These are phyloP conservation scores for Parsonsia alboflavescens DNA, from an alignment of 257 asterid genomes.

Conservation along the genomic window DNA sequence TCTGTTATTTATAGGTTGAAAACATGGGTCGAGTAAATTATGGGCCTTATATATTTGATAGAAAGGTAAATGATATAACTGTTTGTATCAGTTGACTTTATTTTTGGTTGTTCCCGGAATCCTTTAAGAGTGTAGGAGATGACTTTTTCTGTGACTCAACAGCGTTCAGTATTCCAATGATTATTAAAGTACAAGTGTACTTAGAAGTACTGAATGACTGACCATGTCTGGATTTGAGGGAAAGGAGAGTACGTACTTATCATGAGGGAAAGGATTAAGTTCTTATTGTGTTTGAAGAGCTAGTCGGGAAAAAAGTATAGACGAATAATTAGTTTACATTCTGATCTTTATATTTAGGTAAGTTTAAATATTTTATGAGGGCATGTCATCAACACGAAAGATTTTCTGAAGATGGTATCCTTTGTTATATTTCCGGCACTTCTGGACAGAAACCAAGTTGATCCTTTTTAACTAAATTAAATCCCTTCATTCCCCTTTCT, in stretches of 20 bases:
- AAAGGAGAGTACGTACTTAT: neutral
- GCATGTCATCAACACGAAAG: too few species aligned
- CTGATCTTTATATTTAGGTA: too few species aligned
- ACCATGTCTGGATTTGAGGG: neutral
- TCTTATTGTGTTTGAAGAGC: too few species aligned
- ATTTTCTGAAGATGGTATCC: too few species aligned
- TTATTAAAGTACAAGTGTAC: neutral
- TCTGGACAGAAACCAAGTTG: neutral
- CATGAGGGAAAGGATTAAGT: neutral
- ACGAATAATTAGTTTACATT: too few species aligned
- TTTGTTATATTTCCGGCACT: neutral
- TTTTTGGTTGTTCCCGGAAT: neutral
- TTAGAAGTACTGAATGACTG: neutral
- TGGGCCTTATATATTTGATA: constrained; percentile 67
- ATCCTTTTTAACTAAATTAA: neutral
- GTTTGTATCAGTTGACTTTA: neutral
- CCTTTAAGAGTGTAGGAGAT: neutral
- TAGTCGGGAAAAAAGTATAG: too few species aligned
- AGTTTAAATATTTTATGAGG: neutral
- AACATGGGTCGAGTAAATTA: constrained; percentile 96
- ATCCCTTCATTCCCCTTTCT: neutral
- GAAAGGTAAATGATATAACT: constrained; percentile 48
- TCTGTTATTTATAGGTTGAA: constrained; percentile 58
- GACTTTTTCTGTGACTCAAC: neutral
- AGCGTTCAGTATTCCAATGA: neutral